Conservation (phyloP, 2,329 filamentous ascomycete genomes). For the Pyricularia pennisetigena region DNA sequence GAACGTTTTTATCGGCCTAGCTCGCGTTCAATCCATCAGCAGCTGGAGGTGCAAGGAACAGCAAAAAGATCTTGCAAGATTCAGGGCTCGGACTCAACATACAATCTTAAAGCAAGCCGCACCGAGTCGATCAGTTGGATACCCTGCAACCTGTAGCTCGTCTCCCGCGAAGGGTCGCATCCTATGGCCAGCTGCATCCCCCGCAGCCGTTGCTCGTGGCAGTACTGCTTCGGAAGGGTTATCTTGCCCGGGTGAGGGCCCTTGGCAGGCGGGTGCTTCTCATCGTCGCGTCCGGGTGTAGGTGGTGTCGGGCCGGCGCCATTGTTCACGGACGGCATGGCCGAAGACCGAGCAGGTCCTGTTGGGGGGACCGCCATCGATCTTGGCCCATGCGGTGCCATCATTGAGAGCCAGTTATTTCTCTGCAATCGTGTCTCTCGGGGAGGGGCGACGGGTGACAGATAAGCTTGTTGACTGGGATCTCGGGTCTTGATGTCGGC, state of each 20-base stretch:
- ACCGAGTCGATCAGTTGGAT: slow-evolving; percentile 84
- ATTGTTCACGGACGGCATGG: background rate
- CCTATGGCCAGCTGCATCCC: slow-evolving; percentile 59
- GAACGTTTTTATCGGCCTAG: slow-evolving; percentile 78
- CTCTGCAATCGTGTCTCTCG: background rate
- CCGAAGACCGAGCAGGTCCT: slow-evolving; percentile 2
- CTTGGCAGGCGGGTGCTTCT: slow-evolving; percentile 8
- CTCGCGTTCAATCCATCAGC: slow-evolving; percentile 6
- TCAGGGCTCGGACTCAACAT: slow-evolving; percentile 21
- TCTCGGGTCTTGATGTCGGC: background rate
- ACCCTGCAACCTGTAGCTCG: slow-evolving; percentile 71
- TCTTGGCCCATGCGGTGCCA: slow-evolving; percentile 7
- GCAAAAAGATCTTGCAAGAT: background rate
- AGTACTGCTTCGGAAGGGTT: slow-evolving; percentile 55
- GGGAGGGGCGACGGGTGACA: background rate
- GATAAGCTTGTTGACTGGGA: background rate
- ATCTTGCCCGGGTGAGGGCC: slow-evolving; percentile 31
- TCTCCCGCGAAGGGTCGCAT: slow-evolving; percentile 69
- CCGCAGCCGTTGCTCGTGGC: slow-evolving; percentile 72
- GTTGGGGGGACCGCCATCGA: slow-evolving; percentile 1
- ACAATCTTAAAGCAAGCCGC: slow-evolving; percentile 70
- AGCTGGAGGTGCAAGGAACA: background rate
- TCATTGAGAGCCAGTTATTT: background rate
- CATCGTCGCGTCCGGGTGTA: slow-evolving; percentile 4
- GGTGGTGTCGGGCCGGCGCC: slow-evolving; percentile 2